phyloP scores from a whole-genome alignment of 805 yeast species.

The Candida germanica region DNA sequence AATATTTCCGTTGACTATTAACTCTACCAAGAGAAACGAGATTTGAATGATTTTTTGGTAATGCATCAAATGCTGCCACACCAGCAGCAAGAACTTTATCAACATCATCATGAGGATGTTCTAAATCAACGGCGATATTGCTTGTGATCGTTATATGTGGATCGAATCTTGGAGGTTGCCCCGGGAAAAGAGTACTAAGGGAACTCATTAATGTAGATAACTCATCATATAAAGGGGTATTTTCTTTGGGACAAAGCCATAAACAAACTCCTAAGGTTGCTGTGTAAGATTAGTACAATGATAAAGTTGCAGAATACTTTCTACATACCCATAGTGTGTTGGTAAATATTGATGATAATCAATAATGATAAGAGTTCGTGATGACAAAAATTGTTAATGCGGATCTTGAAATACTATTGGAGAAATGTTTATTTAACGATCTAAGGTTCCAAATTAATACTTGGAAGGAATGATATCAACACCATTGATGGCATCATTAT shows the following conservation, averaged over 20 bases:
- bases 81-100: constrained; percentile 56
- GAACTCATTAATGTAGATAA: constrained; percentile 60
- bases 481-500: constrained; percentile 70
- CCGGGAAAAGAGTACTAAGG: constrained; percentile 67
- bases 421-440: too few relatives aligned
- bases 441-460: too few relatives aligned
- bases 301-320: neutral
- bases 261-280: constrained; percentile 41
- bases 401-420: too few relatives aligned
- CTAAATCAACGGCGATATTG: constrained; percentile 45
- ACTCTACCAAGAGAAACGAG: constrained; percentile 42
- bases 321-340: constrained; percentile 4
- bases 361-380: too few relatives aligned
- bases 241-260: constrained; percentile 71
- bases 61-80: constrained; percentile 49
- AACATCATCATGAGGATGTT: constrained; percentile 50
- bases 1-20: constrained; percentile 46
- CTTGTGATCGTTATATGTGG: constrained; percentile 79
- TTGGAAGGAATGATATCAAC: constrained; percentile 44
- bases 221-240: constrained; percentile 52
- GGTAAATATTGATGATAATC: too few relatives aligned
- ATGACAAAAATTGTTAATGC: too few relatives aligned
- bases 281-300: constrained; percentile 8
- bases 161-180: constrained; percentile 59
- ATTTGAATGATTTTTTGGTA: constrained; percentile 38